These are phyloP conservation scores for Suhomyces bokatorum DNA, from an alignment of 1,139 yeast genomes.

Conservation along the genomic window DNA sequence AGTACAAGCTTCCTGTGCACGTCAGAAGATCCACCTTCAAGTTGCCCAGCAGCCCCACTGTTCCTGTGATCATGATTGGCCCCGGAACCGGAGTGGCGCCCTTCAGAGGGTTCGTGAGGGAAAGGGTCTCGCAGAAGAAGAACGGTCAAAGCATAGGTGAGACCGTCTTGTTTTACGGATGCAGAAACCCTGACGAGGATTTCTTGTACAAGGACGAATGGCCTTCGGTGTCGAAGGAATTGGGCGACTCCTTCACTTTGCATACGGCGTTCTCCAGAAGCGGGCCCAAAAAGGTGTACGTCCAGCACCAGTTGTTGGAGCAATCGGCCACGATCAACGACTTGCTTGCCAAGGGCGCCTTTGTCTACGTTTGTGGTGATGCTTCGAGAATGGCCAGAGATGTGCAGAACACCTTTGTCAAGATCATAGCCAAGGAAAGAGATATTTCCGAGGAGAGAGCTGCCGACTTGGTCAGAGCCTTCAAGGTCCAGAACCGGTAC, in stretches of 20 bases:
- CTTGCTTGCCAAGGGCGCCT: slow-evolving; percentile 74
- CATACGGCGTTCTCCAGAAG: slow-evolving; percentile 88
- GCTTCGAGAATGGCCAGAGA: slow-evolving; percentile 96
- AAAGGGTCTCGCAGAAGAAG: slow-evolving; percentile 53
- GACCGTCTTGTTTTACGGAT: slow-evolving; percentile 80
- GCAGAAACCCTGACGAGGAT: slow-evolving; percentile 73
- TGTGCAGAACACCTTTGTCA: slow-evolving; percentile 73
- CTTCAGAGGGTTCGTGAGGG: slow-evolving; percentile 89
- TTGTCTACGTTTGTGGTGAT: slow-evolving; percentile 95
- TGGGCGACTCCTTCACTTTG: slow-evolving; percentile 70
- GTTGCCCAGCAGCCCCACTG: slow-evolving; percentile 81
- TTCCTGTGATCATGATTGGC: slow-evolving; percentile 90
- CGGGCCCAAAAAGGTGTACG: slow-evolving; percentile 71
- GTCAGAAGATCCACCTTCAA: slow-evolving; percentile 94
- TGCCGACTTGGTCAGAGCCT: slow-evolving; percentile 71
- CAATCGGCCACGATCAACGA: slow-evolving; percentile 55
- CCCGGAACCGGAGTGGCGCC: slow-evolving; percentile 99
- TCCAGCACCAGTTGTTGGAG: slow-evolving; percentile 76
- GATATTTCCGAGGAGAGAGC: slow-evolving; percentile 66
- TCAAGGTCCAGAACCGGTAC: slow-evolving; percentile 82
- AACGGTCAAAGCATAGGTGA: slow-evolving; percentile 62
- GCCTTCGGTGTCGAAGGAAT: slow-evolving; percentile 62
- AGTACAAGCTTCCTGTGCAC: slow-evolving; percentile 78
- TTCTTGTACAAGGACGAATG: slow-evolving; percentile 85
- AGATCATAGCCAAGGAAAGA: slow-evolving; percentile 62